A percentile compares a stretch with the other conserved stretches of the same genome.
These are phyloP conservation scores for Astrocystis sublimbata DNA, from an alignment of 495 filamentous ascomycete species.

Conservation along the genomic window DNA sequence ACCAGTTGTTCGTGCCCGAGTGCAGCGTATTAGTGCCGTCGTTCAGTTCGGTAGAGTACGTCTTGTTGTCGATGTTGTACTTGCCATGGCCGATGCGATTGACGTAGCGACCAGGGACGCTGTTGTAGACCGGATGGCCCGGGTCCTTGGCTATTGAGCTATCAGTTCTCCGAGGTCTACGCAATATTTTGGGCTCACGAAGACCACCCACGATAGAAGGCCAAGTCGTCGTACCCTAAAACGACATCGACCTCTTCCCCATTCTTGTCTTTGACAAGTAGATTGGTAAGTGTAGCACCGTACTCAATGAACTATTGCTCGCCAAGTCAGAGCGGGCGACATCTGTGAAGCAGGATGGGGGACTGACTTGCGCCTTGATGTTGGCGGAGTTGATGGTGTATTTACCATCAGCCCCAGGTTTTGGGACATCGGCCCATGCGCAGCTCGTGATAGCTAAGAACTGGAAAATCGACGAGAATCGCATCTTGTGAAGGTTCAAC, in stretches of 20 bases:
- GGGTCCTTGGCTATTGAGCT: slow-evolving; percentile 44
- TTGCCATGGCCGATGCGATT: slow-evolving; percentile 57
- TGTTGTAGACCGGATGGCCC: slow-evolving; percentile 53
- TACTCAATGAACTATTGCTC: slow-evolving; percentile 54
- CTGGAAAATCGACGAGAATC: slow-evolving; percentile 23
- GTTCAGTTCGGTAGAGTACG: slow-evolving; percentile 52
- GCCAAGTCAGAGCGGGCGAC: slow-evolving; percentile 10
- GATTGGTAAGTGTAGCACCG: slow-evolving; percentile 57
- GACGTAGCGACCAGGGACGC: slow-evolving; percentile 55
- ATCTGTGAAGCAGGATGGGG: neutral
- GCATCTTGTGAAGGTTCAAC: slow-evolving; percentile 24
- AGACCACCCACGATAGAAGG: slow-evolving; percentile 47
- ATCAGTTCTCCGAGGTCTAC: slow-evolving; percentile 14
- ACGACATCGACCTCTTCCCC: slow-evolving; percentile 56
- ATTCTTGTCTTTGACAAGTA: slow-evolving; percentile 58
- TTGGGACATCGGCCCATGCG: slow-evolving; percentile 26
- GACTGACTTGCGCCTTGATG: slow-evolving; percentile 56
- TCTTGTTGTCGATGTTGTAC: slow-evolving; percentile 54
- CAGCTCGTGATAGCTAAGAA: slow-evolving; percentile 27
- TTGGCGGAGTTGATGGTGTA: slow-evolving; percentile 52
- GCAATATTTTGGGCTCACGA: neutral
- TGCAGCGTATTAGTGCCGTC: slow-evolving; percentile 61
- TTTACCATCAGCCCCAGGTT: slow-evolving; percentile 30
- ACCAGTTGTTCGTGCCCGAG: slow-evolving; percentile 63
- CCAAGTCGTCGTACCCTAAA: slow-evolving; percentile 53